phyloP scores from a whole-genome alignment of 257 asterid genomes.

The Penstemon davidsonii region DNA sequence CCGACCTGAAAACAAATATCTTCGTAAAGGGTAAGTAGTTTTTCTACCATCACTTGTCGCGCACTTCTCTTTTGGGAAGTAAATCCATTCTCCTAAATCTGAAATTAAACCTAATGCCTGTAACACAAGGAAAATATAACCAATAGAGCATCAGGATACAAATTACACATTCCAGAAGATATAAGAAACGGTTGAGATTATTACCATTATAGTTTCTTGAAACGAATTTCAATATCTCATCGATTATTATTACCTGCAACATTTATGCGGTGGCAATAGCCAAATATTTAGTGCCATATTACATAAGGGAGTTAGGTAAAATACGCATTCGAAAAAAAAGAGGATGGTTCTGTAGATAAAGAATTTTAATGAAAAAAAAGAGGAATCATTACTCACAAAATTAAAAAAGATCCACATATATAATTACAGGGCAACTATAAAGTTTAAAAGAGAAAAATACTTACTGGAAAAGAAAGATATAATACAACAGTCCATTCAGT shows the following conservation, averaged over 20 bases:
- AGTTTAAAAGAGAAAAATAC: conserved; percentile 34
- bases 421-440: neutral
- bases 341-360: neutral
- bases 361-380: conserved; percentile 3
- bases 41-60: conserved; percentile 44
- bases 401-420: conserved; percentile 3
- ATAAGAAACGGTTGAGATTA: neutral
- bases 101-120: conserved; percentile 64
- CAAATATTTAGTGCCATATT: neutral
- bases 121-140: conserved; percentile 8
- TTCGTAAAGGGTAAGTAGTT: too few species aligned
- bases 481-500: conserved; percentile 85
- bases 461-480: conserved; percentile 95
- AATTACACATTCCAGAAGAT: neutral
- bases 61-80: conserved; percentile 78
- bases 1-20: too few species aligned
- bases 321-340: too few species aligned
- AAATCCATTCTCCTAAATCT: conserved; percentile 77
- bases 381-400: neutral
- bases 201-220: conserved; percentile 70
- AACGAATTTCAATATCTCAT: conserved; percentile 88
- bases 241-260: conserved; percentile 85
- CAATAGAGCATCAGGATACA: conserved; percentile 20
- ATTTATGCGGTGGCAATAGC: neutral
- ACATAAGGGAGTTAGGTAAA: neutral